phyloP scores from a whole-genome alignment of 257 asterid genomes.

The Thymus quinquecostatus region DNA sequence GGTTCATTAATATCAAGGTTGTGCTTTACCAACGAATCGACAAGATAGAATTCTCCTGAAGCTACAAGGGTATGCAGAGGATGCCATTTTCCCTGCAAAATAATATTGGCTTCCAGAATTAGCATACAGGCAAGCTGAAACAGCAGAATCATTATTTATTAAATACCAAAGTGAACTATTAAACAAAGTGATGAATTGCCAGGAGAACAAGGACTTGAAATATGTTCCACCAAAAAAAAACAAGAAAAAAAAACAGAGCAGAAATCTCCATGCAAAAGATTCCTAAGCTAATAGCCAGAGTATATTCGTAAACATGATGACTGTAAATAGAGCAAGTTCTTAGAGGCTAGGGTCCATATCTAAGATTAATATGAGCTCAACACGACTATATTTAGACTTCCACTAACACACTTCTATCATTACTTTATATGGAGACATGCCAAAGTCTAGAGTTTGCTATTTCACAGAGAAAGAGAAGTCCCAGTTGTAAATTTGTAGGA shows the following conservation, averaged over 20 bases:
- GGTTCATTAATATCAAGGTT: slow-evolving; percentile 63
- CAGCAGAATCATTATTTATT: not conserved
- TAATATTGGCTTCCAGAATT: slow-evolving; percentile 21
- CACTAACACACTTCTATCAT: not conserved
- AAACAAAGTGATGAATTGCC: not conserved
- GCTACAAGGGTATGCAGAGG: slow-evolving; percentile 92
- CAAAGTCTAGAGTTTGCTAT: not conserved
- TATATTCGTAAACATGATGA: not conserved
- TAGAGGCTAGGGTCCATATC: not conserved
- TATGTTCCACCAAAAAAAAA: not conserved
- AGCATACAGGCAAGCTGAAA: slow-evolving; percentile 19
- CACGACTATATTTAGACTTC: not conserved
- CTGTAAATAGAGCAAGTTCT: not conserved
- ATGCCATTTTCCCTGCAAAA: slow-evolving; percentile 84
- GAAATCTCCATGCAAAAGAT: not conserved
- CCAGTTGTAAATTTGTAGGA: not conserved
- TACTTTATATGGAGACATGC: not conserved
- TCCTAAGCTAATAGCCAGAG: not conserved
- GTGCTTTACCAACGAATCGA: slow-evolving; percentile 71
- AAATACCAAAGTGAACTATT: not conserved
- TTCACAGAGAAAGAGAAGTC: not conserved
- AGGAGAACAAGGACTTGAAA: not conserved
- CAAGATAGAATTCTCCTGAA: slow-evolving; percentile 83
- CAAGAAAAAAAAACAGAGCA: not conserved
- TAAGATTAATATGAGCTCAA: not conserved